Base-by-base conservation (phyloP, 257 asterid species). In the Eucommia ulmoides region DNA sequence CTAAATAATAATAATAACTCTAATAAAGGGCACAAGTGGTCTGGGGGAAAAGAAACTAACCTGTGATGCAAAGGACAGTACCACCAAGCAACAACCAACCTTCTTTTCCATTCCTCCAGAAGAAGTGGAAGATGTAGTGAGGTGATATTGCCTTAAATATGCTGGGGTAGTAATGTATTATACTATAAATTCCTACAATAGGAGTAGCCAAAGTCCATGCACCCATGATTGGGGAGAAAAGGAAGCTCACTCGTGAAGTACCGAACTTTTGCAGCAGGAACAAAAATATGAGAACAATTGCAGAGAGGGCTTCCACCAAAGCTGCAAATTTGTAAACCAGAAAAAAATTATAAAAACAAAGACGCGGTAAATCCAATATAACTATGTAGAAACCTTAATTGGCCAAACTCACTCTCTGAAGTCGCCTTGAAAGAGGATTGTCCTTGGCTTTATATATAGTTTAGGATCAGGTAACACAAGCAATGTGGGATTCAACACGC, bases 181-280 rank as follows among this genome's bases (percentile, higher is more conserved):
- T 63, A 19, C 74, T 68, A 33, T 68, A 68, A 38, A 68, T 33
- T 51, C 74, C 74, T 15, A 63, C 70, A 23, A 68, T 24, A 17
- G 74, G 74, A 33, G 70, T 69, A 12, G 66, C 33, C 23, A 69
- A 22, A 7, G 75, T 64, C 75, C 75, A 69, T 23, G 64, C 42
- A 11, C 64, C 65, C 75, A 69, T 63, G 56, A 69, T 64, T 20
- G 71, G 75, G 41, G 75, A 69, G 52, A 63, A 64, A 46, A 69
- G 71, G 51, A 69, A 64, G 49, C 75, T 69, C 60, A 64, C 75
- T 20, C 74, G 59, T 16, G 79, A 72, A 45, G 79, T 68, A 12
- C 79, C 79, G 57, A 56, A 64, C 54, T 58, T 72, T 46, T 72
- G 79, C 47, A 72, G 66, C 61, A 68, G 67, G 69, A 72, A 72